phyloP scores from a whole-genome alignment of 2,329 filamentous ascomycete genomes.

The Tothia fuscella region DNA sequence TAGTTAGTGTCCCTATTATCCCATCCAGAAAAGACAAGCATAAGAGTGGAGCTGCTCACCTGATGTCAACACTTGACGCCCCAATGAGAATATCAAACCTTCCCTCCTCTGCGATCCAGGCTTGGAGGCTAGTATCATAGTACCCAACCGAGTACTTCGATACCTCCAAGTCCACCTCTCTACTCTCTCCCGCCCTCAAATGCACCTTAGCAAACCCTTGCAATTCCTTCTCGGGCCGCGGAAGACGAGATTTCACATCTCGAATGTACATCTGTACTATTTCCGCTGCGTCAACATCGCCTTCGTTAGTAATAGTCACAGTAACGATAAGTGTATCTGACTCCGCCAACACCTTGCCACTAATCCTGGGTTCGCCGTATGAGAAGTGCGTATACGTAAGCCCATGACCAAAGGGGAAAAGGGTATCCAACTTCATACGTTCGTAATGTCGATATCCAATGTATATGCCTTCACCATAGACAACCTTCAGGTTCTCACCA shows the following conservation, averaged over 20 bases:
- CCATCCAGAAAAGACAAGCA: background rate
- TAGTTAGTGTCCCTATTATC: background rate
- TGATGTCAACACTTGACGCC: constrained; percentile 50
- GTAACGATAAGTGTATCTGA: constrained; percentile 33
- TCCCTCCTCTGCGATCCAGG: constrained; percentile 57
- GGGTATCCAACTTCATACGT: constrained; percentile 42
- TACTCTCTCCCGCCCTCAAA: constrained; percentile 25
- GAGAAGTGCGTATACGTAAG: constrained; percentile 65
- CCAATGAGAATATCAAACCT: constrained; percentile 49
- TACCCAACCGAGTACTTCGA: constrained; percentile 43
- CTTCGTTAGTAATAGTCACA: constrained; percentile 44
- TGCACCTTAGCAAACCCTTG: constrained; percentile 47
- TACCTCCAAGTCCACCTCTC: constrained; percentile 20
- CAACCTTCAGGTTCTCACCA: constrained; percentile 53
- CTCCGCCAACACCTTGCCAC: constrained; percentile 36
- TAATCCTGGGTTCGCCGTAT: constrained; percentile 46
- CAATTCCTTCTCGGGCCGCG: constrained; percentile 57
- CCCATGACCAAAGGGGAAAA: constrained; percentile 69
- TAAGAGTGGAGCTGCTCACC: constrained; percentile 36
- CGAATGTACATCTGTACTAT: constrained; percentile 57
- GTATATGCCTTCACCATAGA: constrained; percentile 62
- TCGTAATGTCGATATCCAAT: constrained; percentile 67
- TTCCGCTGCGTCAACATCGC: constrained; percentile 45
- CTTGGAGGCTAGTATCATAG: constrained; percentile 46
- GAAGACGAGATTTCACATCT: constrained; percentile 51